Evolutionary conservation across 768 basidiomycete species (phyloP).

Genomic region (Termitomyces eurrhizus): DNA sequence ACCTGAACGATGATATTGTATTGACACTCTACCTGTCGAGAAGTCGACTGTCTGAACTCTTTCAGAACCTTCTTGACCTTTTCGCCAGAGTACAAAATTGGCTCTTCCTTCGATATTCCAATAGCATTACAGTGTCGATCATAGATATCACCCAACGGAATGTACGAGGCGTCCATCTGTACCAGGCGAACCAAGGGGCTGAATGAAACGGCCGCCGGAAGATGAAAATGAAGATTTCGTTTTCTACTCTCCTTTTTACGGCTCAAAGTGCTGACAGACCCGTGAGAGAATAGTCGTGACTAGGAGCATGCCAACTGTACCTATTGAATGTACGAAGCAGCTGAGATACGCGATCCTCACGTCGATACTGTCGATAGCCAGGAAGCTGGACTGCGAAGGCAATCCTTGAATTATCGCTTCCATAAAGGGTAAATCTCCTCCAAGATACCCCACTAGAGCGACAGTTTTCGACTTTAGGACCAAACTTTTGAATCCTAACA

Average conservation of each 20-base stretch:
- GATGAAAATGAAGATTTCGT: constrained; percentile 86
- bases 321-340: constrained; percentile 92
- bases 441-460: constrained; percentile 83
- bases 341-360: constrained; percentile 92
- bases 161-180: constrained; percentile 89
- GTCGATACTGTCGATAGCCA: constrained; percentile 75
- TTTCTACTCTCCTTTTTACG: constrained; percentile 93
- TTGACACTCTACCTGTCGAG: constrained; percentile 36
- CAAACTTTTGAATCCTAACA: constrained; percentile 86
- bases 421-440: constrained; percentile 88
- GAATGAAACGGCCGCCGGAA: constrained; percentile 83
- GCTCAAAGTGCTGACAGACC: constrained; percentile 57
- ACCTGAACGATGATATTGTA: background rate
- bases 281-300: constrained; percentile 2
- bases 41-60: constrained; percentile 49
- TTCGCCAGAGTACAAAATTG: constrained; percentile 81
- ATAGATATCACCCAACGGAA: constrained; percentile 89
- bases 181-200: constrained; percentile 81
- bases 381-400: constrained; percentile 92
- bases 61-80: constrained; percentile 70
- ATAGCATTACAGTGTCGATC: constrained; percentile 79
- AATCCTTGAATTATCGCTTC: constrained; percentile 84
- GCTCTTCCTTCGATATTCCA: constrained; percentile 82
- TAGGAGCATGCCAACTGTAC: constrained; percentile 36
- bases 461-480: constrained; percentile 85